These are phyloP conservation scores for Reticulomyxa filosa DNA, from an alignment of 78 protist genomes.

Conservation along the genomic window DNA sequence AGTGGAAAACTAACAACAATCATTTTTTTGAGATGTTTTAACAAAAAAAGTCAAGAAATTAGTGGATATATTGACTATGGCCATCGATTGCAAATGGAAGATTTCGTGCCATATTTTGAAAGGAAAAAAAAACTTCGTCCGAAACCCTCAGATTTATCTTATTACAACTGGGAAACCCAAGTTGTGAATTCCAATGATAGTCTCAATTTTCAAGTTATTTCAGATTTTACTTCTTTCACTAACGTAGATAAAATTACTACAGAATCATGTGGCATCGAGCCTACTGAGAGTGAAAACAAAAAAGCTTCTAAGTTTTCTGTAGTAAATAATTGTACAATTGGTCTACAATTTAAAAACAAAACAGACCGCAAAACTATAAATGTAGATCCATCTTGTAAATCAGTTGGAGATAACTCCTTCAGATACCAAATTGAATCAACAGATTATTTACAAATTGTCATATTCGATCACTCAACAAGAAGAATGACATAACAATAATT, in stretches of 20 bases:
- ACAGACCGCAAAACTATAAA: slow-evolving; percentile 40
- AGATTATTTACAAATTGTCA: not conserved
- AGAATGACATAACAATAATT: too few species aligned
- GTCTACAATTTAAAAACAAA: slow-evolving; percentile 69
- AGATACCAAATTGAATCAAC: not conserved
- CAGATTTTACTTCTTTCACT: not conserved
- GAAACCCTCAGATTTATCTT: slow-evolving; percentile 55
- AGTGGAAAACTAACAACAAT: slow-evolving; percentile 7
- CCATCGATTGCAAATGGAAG: slow-evolving; percentile 45
- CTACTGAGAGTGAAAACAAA: not conserved
- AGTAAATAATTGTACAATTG: slow-evolving; percentile 43
- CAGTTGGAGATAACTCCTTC: not conserved
- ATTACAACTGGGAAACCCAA: slow-evolving; percentile 75
- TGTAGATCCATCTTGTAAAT: not conserved
- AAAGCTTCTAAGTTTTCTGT: slow-evolving; percentile 24
- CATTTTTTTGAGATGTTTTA: slow-evolving; percentile 54
- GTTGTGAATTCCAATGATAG: slow-evolving; percentile 21
- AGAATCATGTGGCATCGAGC: not conserved
- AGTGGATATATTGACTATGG: slow-evolving; percentile 64
- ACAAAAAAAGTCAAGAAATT: slow-evolving; percentile 57
- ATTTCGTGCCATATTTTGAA: slow-evolving; percentile 22
- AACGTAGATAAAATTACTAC: not conserved
- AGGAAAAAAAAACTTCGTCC: slow-evolving; percentile 41
- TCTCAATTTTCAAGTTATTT: slow-evolving; percentile 37
- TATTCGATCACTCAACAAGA: too few species aligned